phyloP scores from a whole-genome alignment of 2,329 filamentous ascomycete species.

The Colletotrichum sp. region DNA sequence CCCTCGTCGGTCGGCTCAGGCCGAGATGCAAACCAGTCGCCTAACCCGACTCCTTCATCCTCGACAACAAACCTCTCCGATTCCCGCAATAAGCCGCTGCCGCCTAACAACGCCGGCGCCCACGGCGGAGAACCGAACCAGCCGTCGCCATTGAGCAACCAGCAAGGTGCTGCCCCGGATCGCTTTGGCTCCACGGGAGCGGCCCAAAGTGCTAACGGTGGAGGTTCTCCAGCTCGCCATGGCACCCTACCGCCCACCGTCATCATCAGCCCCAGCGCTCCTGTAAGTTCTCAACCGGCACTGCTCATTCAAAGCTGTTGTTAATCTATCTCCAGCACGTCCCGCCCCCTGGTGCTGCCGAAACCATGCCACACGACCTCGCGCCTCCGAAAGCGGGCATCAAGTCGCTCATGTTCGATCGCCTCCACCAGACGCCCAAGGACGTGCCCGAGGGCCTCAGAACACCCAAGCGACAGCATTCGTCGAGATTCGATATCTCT shows the following conservation, averaged over 20 bases:
- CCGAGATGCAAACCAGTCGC: slow-evolving; percentile 65
- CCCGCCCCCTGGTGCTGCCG: slow-evolving; percentile 88
- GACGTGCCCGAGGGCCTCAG: slow-evolving; percentile 95
- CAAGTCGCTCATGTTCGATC: slow-evolving; percentile 88
- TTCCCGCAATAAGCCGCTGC: slow-evolving; percentile 80
- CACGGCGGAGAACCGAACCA: slow-evolving; percentile 49
- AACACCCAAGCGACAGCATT: slow-evolving; percentile 96
- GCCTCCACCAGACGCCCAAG: slow-evolving; percentile 91
- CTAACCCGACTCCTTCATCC: slow-evolving; percentile 79
- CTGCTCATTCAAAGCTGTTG: neutral
- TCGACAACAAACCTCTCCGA: slow-evolving; percentile 89
- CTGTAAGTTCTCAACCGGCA: slow-evolving; percentile 62
- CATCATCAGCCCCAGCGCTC: slow-evolving; percentile 92
- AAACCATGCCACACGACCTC: slow-evolving; percentile 98
- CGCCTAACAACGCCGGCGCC: slow-evolving; percentile 55
- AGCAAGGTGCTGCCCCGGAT: slow-evolving; percentile 42
- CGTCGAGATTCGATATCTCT: slow-evolving; percentile 96
- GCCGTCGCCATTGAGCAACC: slow-evolving; percentile 39
- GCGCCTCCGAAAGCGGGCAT: slow-evolving; percentile 90
- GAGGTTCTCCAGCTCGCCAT: slow-evolving; percentile 67
- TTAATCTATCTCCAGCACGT: slow-evolving; percentile 67
- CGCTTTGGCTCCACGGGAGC: slow-evolving; percentile 44
- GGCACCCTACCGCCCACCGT: slow-evolving; percentile 81
- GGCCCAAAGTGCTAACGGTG: slow-evolving; percentile 45
- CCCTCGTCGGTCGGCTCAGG: slow-evolving; percentile 64